Percentiles rank a stretch among this genome's conserved stretches.
Evolutionary conservation across 768 basidiomycete species (phyloP).

Genomic region (Russula abietina): DNA sequence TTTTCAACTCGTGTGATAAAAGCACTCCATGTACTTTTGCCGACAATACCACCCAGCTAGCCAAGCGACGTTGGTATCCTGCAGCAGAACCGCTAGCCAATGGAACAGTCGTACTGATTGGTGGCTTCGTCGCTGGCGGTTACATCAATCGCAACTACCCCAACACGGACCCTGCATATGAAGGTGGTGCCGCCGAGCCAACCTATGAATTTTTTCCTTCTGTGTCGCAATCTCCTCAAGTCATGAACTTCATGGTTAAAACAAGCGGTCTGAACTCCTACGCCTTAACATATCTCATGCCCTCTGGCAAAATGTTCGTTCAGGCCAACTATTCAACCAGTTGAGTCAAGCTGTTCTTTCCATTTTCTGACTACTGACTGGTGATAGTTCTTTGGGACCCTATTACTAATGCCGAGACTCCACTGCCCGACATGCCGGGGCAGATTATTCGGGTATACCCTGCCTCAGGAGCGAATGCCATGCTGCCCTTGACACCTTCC

Average conservation of each 20-base stretch:
- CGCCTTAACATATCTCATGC: conserved; percentile 66
- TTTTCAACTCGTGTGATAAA: conserved; percentile 68
- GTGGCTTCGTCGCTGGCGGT: conserved; percentile 72
- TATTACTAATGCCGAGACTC: conserved; percentile 48
- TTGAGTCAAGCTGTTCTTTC: conserved; percentile 32
- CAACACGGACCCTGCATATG: conserved; percentile 53
- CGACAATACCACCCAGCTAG: conserved; percentile 60
- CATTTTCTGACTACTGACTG: conserved; percentile 21
- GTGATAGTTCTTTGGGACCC: conserved; percentile 47
- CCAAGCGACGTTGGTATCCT: conserved; percentile 72
- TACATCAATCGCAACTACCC: conserved; percentile 75
- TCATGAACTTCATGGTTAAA: conserved; percentile 60
- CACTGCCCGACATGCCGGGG: conserved; percentile 67
- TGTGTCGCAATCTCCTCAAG: conserved; percentile 40
- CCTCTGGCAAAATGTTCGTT: conserved; percentile 71
- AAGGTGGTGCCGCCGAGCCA: conserved; percentile 71
- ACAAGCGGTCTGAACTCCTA: conserved; percentile 78
- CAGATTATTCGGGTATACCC: conserved; percentile 80
- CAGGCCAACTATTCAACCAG: conserved; percentile 79
- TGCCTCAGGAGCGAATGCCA: conserved; percentile 79
- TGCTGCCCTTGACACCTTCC: conserved; percentile 85
- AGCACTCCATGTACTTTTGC: conserved; percentile 64
- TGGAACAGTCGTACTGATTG: conserved; percentile 74
- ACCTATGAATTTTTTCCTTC: conserved; percentile 81
- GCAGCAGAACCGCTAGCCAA: conserved; percentile 68